Evolutionary conservation across 192 early-diverging fungal species (phyloP), one percentile per base, ranked within the genome.

Genomic region (Phycomyces nitens): DNA sequence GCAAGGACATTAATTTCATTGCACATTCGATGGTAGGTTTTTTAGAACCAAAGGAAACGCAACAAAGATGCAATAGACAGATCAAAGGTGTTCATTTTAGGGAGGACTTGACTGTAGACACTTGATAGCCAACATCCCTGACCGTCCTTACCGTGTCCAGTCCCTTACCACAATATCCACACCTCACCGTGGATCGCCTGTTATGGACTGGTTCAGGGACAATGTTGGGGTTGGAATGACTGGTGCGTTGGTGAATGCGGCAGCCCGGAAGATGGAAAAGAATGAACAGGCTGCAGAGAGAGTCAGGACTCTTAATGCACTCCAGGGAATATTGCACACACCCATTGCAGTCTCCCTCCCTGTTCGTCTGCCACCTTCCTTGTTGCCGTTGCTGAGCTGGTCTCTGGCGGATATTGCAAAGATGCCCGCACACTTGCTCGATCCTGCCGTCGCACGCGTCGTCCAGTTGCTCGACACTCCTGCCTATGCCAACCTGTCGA

Each of bases 171-270:
- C 94, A 0, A 82, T 98, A 27, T 92, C 91, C 15, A 98, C 96
- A 7, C 96, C 96, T 34, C 96, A 98, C 73, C 88, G 93, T 47
- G 96, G 96, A 11, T 88, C 84, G 52, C 84, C 90, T 21, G 88
- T 98, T 71, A 98, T 96, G 94, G 93, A 96, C 81, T 96, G 90
- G 89, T 92, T 88, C 58, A 81, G 89, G 16, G 93, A 96, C 70
- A 82, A 88, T 43, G 73, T 96, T 58, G 92, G 92, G 12, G 82
- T 98, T 0, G 96, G 92, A 6, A 73, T 87, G 54, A 61, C 81
- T 8, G 70, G 76, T 5, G 76, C 74, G 21, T 69, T 69, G 18
- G 58, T 40, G n/a, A 56, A 58, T 18, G 68, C 60, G 3, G 53
- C 59, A 51, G 44, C 60, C 22, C 38, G 58, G 23, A 29, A 59